phyloP scores from a whole-genome alignment of 2,329 filamentous ascomycete species.

The Hypomyces rosellus region DNA sequence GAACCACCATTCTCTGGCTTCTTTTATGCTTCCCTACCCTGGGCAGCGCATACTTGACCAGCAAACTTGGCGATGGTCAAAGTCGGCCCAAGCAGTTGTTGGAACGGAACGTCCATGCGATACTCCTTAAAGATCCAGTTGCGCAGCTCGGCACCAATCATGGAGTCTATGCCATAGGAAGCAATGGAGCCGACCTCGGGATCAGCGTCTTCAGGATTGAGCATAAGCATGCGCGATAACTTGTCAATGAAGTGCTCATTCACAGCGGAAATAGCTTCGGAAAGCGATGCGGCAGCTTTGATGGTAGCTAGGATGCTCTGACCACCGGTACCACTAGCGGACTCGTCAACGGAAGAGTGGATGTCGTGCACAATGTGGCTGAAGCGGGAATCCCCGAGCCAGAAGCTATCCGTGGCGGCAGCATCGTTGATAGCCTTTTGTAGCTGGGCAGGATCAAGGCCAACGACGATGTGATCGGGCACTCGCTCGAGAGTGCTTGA shows the following conservation, averaged over 20 bases:
- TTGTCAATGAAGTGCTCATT: conserved; percentile 13
- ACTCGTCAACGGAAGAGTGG: conserved; percentile 4
- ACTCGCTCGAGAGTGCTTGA: not conserved
- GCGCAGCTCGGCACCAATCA: conserved; percentile 31
- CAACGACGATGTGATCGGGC: conserved; percentile 20
- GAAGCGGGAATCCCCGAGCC: conserved; percentile 20
- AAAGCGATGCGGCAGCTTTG: conserved; percentile 9
- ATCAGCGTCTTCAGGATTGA: conserved; percentile 13
- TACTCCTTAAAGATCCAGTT: conserved; percentile 32
- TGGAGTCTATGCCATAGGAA: conserved; percentile 29
- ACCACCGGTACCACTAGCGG: conserved; percentile 1
- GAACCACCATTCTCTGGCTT: too few relatives aligned
- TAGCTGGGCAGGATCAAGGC: conserved; percentile 18
- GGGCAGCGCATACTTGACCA: not conserved
- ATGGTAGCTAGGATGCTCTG: conserved; percentile 15
- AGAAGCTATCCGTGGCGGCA: conserved; percentile 17
- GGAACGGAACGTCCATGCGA: conserved; percentile 32
- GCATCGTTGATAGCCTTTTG: conserved; percentile 12
- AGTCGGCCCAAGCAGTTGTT: conserved; percentile 28
- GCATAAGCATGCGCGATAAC: conserved; percentile 18
- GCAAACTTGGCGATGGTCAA: conserved; percentile 20
- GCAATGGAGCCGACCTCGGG: conserved; percentile 16
- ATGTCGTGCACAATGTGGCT: conserved; percentile 16
- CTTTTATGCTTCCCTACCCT: not conserved
- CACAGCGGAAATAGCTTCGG: conserved; percentile 12